A percentile compares a stretch with the other conserved stretches of the same genome.
Conservation (phyloP, 306 rosid genomes). For the Pyrus communis region DNA sequence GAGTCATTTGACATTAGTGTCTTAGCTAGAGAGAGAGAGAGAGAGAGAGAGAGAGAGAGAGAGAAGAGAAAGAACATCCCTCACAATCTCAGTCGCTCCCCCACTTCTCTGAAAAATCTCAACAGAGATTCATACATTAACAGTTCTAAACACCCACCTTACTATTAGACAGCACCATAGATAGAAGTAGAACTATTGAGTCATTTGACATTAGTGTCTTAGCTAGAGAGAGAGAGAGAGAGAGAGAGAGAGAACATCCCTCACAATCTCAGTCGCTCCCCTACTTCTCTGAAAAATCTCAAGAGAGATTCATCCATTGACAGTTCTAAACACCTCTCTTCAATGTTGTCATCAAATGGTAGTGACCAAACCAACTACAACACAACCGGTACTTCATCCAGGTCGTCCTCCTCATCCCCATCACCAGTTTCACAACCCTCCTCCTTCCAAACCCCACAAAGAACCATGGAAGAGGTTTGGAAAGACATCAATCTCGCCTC, state of each 20-base stretch:
- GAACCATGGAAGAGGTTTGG: slow-evolving; percentile 72
- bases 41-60: no score
- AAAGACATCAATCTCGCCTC: slow-evolving; percentile 52
- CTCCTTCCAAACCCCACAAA: neutral
- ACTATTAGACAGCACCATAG: no score
- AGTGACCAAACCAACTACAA: slow-evolving; percentile 1
- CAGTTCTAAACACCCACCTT: neutral
- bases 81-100: neutral
- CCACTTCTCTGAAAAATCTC: neutral
- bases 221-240: no score
- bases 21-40: no score
- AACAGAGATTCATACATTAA: neutral
- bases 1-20: neutral
- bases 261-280: no score
- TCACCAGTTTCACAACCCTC: slow-evolving; percentile 2
- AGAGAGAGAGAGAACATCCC: no score
- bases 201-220: neutral
- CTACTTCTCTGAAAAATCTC: neutral
- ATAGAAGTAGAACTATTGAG: no score
- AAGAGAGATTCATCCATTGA: neutral
- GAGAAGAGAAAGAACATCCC: no score
- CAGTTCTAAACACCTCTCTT: neutral
- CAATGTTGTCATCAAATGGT: slow-evolving; percentile 6
- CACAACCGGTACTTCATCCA: neutral
- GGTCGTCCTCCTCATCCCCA: slow-evolving; percentile 3